Conservation (phyloP, 2,329 filamentous ascomycete species). For the Aspergillus udagawae region DNA sequence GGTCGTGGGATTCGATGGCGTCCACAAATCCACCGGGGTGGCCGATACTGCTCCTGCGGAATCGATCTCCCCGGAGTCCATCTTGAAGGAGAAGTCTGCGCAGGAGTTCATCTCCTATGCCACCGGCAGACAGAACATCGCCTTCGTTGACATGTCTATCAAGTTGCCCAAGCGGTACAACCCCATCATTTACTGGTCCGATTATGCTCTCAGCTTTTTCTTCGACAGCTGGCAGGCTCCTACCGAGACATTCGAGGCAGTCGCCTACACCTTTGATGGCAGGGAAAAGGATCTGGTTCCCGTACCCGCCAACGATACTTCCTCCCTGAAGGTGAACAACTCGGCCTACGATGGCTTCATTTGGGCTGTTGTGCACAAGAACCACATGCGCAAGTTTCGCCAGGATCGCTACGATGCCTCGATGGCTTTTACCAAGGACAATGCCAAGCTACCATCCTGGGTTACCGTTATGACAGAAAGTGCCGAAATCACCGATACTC, state of each 20-base stretch:
- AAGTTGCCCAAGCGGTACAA: conserved; percentile 84
- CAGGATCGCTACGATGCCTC: conserved; percentile 94
- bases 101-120: conserved; percentile 86
- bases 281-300: conserved; percentile 78
- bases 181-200: conserved; percentile 63
- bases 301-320: conserved; percentile 59
- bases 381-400: conserved; percentile 81
- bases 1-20: conserved; percentile 71
- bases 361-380: conserved; percentile 93
- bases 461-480: conserved; percentile 94
- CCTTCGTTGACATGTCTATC: conserved; percentile 82
- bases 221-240: conserved; percentile 70
- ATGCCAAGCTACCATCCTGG: conserved; percentile 84
- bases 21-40: conserved; percentile 43
- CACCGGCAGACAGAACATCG: conserved; percentile 86
- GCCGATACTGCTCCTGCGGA: conserved; percentile 42
- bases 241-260: conserved; percentile 69
- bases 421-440: conserved; percentile 88
- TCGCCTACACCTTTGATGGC: conserved; percentile 85
- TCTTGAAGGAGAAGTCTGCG: conserved; percentile 81
- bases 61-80: conserved; percentile 48
- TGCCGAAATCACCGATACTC: conserved; percentile 82
- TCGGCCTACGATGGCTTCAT: conserved; percentile 83
- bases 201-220: conserved; percentile 69
- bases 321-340: conserved; percentile 47